Percentiles rank a stretch among this genome's conserved stretches.
Conservation (phyloP, 2,329 filamentous ascomycete species). For the Fusarium aywerte region DNA sequence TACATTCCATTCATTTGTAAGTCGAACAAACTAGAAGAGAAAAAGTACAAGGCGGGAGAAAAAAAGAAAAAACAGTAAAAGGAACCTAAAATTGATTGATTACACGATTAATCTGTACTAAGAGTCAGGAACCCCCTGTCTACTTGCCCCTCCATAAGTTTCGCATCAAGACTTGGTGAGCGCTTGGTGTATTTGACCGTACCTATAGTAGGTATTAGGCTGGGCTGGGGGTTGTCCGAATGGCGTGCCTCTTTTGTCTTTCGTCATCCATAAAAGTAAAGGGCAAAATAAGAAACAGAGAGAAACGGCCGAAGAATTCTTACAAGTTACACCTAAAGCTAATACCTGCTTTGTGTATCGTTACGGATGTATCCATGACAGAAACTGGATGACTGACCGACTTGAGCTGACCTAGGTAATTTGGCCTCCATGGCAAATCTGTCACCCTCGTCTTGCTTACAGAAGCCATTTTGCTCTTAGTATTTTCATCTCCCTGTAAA, state of each 20-base stretch:
- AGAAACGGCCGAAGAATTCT: slow-evolving; percentile 19
- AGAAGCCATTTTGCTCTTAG: neutral
- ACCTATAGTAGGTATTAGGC: neutral
- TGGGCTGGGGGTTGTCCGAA: slow-evolving; percentile 15
- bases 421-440: slow-evolving; percentile 32
- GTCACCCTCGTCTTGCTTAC: slow-evolving; percentile 19
- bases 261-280: slow-evolving; percentile 24
- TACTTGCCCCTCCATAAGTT: slow-evolving; percentile 14
- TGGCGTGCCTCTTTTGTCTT: slow-evolving; percentile 12
- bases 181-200: slow-evolving; percentile 6
- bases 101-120: neutral
- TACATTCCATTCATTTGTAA: slow-evolving; percentile 34
- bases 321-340: slow-evolving; percentile 2
- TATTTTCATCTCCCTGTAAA: neutral
- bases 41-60: neutral
- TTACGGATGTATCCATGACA: slow-evolving; percentile 6
- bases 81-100: neutral
- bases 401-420: neutral
- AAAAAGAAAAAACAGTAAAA: neutral
- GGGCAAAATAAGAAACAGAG: neutral
- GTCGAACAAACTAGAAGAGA: slow-evolving; percentile 8
- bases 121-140: neutral
- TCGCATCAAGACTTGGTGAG: neutral
- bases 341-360: neutral
- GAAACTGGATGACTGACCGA: neutral